These are phyloP conservation scores for Pseudogymnoascus sp. DNA, from an alignment of 2,329 filamentous ascomycete genomes.

Conservation along the genomic window DNA sequence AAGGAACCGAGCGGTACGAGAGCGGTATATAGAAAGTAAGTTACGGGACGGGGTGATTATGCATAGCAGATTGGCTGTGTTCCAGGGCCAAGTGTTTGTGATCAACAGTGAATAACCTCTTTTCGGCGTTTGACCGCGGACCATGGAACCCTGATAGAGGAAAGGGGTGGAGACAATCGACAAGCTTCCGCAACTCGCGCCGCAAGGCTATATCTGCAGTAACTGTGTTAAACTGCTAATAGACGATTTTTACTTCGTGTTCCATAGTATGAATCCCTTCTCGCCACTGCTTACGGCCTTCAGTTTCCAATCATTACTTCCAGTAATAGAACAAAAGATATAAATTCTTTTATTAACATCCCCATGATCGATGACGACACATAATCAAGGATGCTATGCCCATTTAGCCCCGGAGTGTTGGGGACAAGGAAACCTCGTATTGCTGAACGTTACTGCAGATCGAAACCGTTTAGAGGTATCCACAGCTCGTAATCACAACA, in stretches of 20 bases:
- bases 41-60: background rate
- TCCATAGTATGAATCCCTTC: background rate
- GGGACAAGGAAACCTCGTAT: background rate
- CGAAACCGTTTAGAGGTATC: background rate
- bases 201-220: background rate
- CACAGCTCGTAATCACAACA: background rate
- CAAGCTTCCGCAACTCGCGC: background rate
- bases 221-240: background rate
- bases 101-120: background rate
- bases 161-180: background rate
- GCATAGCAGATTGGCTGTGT: background rate
- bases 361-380: background rate
- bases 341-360: background rate
- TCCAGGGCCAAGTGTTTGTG: background rate
- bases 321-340: background rate
- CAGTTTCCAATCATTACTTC: background rate
- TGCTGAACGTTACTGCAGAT: background rate
- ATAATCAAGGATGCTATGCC: background rate
- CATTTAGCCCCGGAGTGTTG: background rate
- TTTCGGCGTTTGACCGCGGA: background rate
- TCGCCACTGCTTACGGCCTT: background rate
- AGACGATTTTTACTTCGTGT: background rate
- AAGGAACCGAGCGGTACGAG: background rate
- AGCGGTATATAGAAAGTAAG: background rate
- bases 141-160: background rate